These are phyloP conservation scores for Phytophthora nicotianae DNA, from an alignment of 352 stramenopile genomes.

Conservation along the genomic window DNA sequence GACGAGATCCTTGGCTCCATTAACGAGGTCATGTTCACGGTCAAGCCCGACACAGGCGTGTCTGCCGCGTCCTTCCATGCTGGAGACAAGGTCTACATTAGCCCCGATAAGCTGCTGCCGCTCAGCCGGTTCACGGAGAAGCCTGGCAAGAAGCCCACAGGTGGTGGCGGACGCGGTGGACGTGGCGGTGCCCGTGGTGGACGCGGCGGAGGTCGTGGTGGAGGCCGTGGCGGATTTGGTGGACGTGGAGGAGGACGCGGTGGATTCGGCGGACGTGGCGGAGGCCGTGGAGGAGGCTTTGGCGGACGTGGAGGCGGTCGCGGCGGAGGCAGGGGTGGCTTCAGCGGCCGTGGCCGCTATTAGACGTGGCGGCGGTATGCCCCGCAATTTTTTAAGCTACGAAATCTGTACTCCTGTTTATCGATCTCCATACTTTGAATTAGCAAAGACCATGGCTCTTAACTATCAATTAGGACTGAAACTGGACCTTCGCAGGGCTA, in stretches of 20 bases:
- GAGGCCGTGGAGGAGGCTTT: conserved; percentile 33
- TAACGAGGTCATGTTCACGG: conserved; percentile 96
- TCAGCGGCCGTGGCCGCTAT: conserved; percentile 3
- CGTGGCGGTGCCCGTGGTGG: conserved; percentile 46
- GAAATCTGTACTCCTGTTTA: neutral
- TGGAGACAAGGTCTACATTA: conserved; percentile 98
- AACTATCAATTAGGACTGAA: no score
- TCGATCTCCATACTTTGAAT: neutral
- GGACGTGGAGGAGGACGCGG: conserved; percentile 43
- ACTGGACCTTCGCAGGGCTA: no score
- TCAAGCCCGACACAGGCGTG: conserved; percentile 96
- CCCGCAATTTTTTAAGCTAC: neutral
- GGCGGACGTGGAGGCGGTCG: conserved; percentile 34
- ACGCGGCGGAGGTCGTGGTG: conserved; percentile 33
- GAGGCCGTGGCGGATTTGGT: conserved; percentile 45
- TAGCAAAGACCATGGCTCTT: neutral
- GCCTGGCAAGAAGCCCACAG: conserved; percentile 62
- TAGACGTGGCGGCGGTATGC: neutral
- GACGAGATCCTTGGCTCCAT: conserved; percentile 99
- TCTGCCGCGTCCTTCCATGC: conserved; percentile 95
- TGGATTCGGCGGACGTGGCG: conserved; percentile 43
- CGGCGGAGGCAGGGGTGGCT: neutral
- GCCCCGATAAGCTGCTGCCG: conserved; percentile 96
- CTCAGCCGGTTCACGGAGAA: conserved; percentile 96
- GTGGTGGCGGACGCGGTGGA: conserved; percentile 50